Percentiles rank a stretch among this genome's conserved stretches.
Evolutionary conservation across 2,329 filamentous ascomycete species (phyloP).

Genomic region (Onygenales sp.): DNA sequence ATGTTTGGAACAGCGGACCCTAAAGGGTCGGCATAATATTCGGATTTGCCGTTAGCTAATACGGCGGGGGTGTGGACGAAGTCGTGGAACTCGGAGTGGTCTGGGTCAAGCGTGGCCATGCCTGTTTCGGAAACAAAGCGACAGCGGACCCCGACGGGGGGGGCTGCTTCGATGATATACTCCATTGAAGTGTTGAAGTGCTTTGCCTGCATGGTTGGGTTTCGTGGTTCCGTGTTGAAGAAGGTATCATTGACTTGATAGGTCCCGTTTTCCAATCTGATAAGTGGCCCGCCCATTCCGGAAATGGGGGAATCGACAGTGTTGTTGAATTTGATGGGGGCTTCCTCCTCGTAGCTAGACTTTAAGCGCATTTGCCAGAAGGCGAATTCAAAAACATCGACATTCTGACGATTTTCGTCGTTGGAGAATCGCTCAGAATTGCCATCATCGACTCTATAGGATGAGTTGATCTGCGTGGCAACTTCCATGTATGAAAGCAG

Average conservation of each 20-base stretch:
- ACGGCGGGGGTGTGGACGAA: neutral
- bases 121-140: neutral
- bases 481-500: neutral
- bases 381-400: neutral
- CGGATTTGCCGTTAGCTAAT: neutral
- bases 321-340: neutral
- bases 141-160: conserved; percentile 2
- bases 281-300: neutral
- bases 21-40: neutral
- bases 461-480: neutral
- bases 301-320: neutral
- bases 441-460: neutral
- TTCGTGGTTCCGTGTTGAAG: neutral
- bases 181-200: neutral
- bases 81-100: neutral
- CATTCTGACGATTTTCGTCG: neutral
- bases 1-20: neutral
- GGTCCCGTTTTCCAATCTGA: neutral
- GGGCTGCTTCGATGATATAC: neutral
- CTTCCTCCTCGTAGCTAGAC: neutral
- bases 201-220: neutral
- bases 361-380: neutral
- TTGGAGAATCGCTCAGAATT: neutral
- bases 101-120: neutral
- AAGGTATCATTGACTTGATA: neutral